Evolutionary conservation across 23 red algal species (phyloP), one percentile per base, ranked within the genome.

Genomic region (Pyropia haitanensis): DNA sequence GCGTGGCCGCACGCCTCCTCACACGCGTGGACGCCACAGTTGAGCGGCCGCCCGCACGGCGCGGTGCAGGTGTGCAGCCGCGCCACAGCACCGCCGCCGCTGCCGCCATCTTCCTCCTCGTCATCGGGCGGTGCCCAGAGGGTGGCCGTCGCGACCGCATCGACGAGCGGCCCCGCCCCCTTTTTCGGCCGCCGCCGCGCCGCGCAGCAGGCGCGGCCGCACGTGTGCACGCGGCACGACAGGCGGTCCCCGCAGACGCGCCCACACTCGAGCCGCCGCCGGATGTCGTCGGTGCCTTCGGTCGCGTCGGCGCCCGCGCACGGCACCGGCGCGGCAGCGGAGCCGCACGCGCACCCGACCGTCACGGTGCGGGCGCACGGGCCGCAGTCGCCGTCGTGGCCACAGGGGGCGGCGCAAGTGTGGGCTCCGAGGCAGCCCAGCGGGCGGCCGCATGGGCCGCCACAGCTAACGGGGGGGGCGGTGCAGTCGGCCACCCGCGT

Each of bases 1-100:
- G 53, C 34, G 53, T 90, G 86, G 6, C 86, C 86, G 27, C 86
- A 90, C 61, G 61, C 25, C 21, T 44, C 52, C 34, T 90, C 86
- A 52, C 86, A 90, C 18, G 71, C 46, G 58, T 90, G 86, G 7
- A 60, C n/a, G 28, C 76, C 76, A 58, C 86, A 90, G 14, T 67
- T 56, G 30, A 90, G 48, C 5, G 31, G 56, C 53, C 70, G 69
- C 29, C 61, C 52, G 50, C 86, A 90, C 2, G 51, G 22, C 18
- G 71, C 27, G 51, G 53, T 57, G 60, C 86, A 90, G 34, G 14
- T n/a, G 64, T 90, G 86, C 18, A 57, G 48, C 31, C 79, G 65
- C 68, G 32, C 39, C 20, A 31, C 27, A 53, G 55, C 68, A 1
- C 7, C 27, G 15, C 65, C 77, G 25, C 34, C 57, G 25, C 26